Evolutionary conservation across 768 basidiomycete genomes (phyloP), one percentile per base, ranked within the genome.

Genomic region (Mycena filopes): DNA sequence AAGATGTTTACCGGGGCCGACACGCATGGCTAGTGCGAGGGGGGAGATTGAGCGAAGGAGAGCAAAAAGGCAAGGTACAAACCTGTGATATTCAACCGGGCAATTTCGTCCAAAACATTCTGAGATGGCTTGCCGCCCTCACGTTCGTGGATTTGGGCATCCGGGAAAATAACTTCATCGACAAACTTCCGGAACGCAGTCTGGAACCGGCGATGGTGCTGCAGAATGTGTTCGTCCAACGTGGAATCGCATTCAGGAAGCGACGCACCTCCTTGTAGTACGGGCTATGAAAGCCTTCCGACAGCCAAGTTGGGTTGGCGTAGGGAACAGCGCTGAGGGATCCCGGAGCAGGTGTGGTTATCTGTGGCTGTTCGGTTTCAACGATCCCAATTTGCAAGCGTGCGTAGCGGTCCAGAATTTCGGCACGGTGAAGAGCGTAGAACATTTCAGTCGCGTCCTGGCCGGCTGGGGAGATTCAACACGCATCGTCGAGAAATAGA

Each of bases 1-100:
- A 25, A 98, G 82, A 71, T 98, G 95, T 76, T 93, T 93, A 28
- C 95, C 95, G 25, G 96, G 96, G 18, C 97, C 97, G 79, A 96
- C 83, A 21, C 94, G 89, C 96, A 98, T 97, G 16, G 94, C 93
- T 74, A n/a, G n/a, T n/a, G n/a, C n/a, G n/a, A n/a, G 94, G 15
- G 36, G 15, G 36, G 36, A 36, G 36, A 36, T 36, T 36, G 15
- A 36, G 36, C 36, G 36, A 36, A 4, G 15, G 4, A 36, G 36
- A 36, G n/a, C n/a, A n/a, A n/a, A 11, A 36, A 36, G 2, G 36
- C 15, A 15, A 36, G n/a, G 36, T 36, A 36, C 4, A 36, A 36
- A 36, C 36, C 36, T 36, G 36, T 92, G 21, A 98, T 59, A 71
- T 95, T 89, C 31, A 86, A 55, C 54, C 88, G 88, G 18, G 87